Evolutionary conservation across 495 filamentous ascomycete genomes (phyloP), one percentile per base, ranked within the genome.

Genomic region (Neurospora sp.): DNA sequence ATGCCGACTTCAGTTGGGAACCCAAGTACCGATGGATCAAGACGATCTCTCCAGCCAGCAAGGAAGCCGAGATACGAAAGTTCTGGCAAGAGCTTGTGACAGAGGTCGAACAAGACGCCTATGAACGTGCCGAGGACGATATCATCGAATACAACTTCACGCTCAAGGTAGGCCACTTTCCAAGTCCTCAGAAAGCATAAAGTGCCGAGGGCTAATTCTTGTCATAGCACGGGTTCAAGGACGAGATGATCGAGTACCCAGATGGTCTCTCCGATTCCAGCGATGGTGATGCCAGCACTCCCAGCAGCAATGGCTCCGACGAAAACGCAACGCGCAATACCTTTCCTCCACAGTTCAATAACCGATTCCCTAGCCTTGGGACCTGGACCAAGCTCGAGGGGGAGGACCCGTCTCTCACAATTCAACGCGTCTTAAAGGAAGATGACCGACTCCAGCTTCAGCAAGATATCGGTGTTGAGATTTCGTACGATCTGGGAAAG

Each of bases 1-100:
- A 75, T 43, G 82, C 82, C 70, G 72, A 73, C 48, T 78, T 73
- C 28, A 71, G 71, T 3, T 86, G 82, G 71, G 76, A 83, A 37
- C 10, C 54, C 19, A 39, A 78, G 10, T 70, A 76, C 15, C 38
- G 72, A 6, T 79, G 74, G 45, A 77, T 84, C 39, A 79, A 73
- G 21, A 38, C 85, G 7, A 77, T 71, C 9, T 87, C 85, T 54
- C 36, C 54, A 6, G 43, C 77, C 1, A 69, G 76, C 4, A 71
- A 86, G 24, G 73, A 39, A 8, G 39, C 62, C 10, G 39, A 54
- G 5, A 76, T 85, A 42, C 75, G 70, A 71, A 9, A 15, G n/a
- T 31, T 38, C 9, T 80, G 78, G 62, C 62, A 59, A 37, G 9
- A 17, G 2, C 69, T 78, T 40, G 31, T 73, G 39, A 15, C 34